Evolutionary conservation across 768 basidiomycete species (phyloP).

Genomic region (Serendipita sp.): DNA sequence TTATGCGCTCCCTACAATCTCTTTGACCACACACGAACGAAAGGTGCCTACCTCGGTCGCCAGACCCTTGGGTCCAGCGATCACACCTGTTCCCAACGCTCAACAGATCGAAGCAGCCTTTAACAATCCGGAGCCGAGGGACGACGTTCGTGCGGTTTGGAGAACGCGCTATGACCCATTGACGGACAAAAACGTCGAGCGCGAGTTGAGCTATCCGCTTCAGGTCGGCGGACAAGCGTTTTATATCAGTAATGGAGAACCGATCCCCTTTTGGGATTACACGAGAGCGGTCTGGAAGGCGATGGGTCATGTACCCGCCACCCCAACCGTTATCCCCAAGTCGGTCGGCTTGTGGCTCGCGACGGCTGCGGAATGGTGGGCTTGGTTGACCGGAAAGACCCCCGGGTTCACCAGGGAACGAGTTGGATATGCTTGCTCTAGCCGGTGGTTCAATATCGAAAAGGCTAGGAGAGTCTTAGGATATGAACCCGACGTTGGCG

Average conservation of each 20-base stretch:
- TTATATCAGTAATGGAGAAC: conserved; percentile 96
- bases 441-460: conserved; percentile 87
- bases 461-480: conserved; percentile 80
- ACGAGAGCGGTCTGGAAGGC: conserved; percentile 60
- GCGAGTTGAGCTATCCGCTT: conserved; percentile 31
- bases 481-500: conserved; percentile 79
- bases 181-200: conserved; percentile 38
- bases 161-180: conserved; percentile 76
- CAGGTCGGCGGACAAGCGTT: conserved; percentile 86
- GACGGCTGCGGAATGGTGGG: conserved; percentile 53
- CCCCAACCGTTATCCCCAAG: conserved; percentile 33
- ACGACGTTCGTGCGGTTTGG: conserved; percentile 31
- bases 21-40: conserved; percentile 44
- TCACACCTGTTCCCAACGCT: conserved; percentile 43
- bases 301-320: conserved; percentile 25
- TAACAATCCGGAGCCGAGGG: conserved; percentile 22
- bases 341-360: conserved; percentile 56
- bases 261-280: conserved; percentile 93
- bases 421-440: conserved; percentile 62
- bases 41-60: conserved; percentile 66
- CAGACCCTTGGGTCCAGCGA: conserved; percentile 70
- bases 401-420: conserved; percentile 76
- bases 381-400: conserved; percentile 58
- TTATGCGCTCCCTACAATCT: conserved; percentile 41
- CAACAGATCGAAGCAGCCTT: conserved; percentile 42